Conservation (phyloP, 2,329 filamentous ascomycete genomes). For the Calycina marina region DNA sequence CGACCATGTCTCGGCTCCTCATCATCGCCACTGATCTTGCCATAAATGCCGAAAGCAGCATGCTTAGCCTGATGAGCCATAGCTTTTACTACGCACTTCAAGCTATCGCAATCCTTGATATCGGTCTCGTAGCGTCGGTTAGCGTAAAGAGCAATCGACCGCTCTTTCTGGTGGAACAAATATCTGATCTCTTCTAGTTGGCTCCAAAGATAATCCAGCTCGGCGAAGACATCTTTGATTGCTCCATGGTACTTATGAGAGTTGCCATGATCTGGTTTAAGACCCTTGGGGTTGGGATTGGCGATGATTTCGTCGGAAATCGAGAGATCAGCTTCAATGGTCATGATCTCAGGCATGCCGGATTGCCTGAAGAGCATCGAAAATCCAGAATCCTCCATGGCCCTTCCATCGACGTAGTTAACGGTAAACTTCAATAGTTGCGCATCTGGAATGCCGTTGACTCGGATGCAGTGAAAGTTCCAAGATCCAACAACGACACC, state of each 20-base stretch:
- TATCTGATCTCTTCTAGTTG: slow-evolving; percentile 29
- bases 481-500: slow-evolving; percentile 30
- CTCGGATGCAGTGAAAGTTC: slow-evolving; percentile 31
- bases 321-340: slow-evolving; percentile 28
- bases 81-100: slow-evolving; percentile 30
- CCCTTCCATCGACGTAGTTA: slow-evolving; percentile 27
- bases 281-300: slow-evolving; percentile 8
- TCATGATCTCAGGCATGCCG: slow-evolving; percentile 26
- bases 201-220: slow-evolving; percentile 29
- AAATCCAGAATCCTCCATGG: slow-evolving; percentile 27
- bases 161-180: slow-evolving; percentile 29
- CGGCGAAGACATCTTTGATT: slow-evolving; percentile 30
- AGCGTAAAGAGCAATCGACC: slow-evolving; percentile 19
- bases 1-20: slow-evolving; percentile 1
- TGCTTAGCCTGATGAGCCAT: slow-evolving; percentile 27
- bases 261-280: too few relatives aligned
- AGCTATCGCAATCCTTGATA: slow-evolving; percentile 25
- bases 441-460: slow-evolving; percentile 26
- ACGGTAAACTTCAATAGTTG: slow-evolving; percentile 32
- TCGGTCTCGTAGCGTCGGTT: slow-evolving; percentile 23
- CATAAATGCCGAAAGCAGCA: slow-evolving; percentile 23
- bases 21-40: slow-evolving; percentile 12
- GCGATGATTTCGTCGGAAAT: slow-evolving; percentile 16
- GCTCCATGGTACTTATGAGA: slow-evolving; percentile 22
- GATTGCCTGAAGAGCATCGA: slow-evolving; percentile 32